Conservation (phyloP, 164 flowering plant genomes). For the Vitis rotundifolia region DNA sequence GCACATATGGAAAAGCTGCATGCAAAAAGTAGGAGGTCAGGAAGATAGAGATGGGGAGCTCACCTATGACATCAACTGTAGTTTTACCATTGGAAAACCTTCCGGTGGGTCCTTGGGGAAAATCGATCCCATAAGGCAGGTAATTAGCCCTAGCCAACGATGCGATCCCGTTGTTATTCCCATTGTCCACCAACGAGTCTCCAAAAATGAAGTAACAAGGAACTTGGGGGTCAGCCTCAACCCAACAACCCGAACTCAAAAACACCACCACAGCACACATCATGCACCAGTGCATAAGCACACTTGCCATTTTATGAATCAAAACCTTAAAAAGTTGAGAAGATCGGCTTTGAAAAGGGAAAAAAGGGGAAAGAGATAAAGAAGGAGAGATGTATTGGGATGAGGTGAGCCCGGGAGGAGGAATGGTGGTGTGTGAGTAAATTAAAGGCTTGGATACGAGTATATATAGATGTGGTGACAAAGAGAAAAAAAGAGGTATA, state of each 20-base stretch:
- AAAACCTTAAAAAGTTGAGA: background rate
- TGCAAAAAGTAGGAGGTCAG: background rate
- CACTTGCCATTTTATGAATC: slow-evolving; percentile 1
- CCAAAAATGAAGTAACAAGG: slow-evolving; percentile 84
- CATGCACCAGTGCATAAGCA: slow-evolving; percentile 4
- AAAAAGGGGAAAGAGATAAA: background rate
- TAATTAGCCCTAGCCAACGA: slow-evolving; percentile 70
- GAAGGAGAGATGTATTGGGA: background rate
- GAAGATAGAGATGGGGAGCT: slow-evolving; percentile 8
- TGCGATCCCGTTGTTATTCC: slow-evolving; percentile 61
- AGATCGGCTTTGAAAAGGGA: background rate
- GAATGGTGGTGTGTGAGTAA: slow-evolving; percentile 8
- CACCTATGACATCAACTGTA: slow-evolving; percentile 63
- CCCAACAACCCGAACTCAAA: background rate
- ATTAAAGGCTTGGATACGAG: background rate
- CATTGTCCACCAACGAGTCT: slow-evolving; percentile 80
- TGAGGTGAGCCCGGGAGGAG: background rate
- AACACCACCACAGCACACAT: slow-evolving; percentile 9
- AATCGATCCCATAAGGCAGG: slow-evolving; percentile 77
- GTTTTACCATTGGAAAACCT: slow-evolving; percentile 59
- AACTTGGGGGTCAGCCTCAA: slow-evolving; percentile 39
- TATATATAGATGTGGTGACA: slow-evolving; percentile 12
- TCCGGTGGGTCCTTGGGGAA: slow-evolving; percentile 61
- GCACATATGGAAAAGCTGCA: no score
- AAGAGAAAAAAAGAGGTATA: background rate